A percentile compares a stretch with the other conserved stretches of the same genome.
Evolutionary conservation across 331 rosid species (phyloP).

Genomic region (Acacia concinna): DNA sequence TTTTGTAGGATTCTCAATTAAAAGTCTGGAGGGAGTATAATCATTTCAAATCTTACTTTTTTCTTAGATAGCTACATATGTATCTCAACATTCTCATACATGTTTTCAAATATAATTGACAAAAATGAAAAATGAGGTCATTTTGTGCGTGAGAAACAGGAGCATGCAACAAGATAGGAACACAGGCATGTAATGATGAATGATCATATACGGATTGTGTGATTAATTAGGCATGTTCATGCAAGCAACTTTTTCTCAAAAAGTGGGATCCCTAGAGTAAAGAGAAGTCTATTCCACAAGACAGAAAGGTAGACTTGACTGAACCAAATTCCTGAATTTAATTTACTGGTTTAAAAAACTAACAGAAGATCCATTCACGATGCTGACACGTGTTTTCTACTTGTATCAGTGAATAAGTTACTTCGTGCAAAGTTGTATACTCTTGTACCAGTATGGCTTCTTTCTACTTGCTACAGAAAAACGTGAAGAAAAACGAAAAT

Average conservation of each 20-base stretch:
- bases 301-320: background rate
- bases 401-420: background rate
- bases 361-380: background rate
- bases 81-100: too few relatives aligned
- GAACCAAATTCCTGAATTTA: background rate
- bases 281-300: conserved; percentile 5
- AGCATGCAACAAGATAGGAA: conserved; percentile 26
- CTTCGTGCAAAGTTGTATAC: background rate
- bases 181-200: conserved; percentile 24
- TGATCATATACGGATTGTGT: conserved; percentile 18
- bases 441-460: background rate
- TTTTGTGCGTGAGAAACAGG: conserved; percentile 31
- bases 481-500: background rate
- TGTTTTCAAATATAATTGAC: conserved; percentile 13
- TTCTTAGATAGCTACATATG: too few relatives aligned
- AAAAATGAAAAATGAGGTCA: conserved; percentile 32
- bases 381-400: background rate
- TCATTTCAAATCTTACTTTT: too few relatives aligned
- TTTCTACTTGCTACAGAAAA: background rate
- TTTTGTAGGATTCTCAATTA: too few relatives aligned
- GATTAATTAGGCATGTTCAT: conserved; percentile 46
- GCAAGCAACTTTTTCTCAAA: conserved; percentile 33
- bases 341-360: background rate
- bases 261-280: conserved; percentile 13
- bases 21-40: too few relatives aligned